These are phyloP conservation scores for Solanum aculeatissimum DNA, from an alignment of 305 asterid genomes.

Conservation along the genomic window DNA sequence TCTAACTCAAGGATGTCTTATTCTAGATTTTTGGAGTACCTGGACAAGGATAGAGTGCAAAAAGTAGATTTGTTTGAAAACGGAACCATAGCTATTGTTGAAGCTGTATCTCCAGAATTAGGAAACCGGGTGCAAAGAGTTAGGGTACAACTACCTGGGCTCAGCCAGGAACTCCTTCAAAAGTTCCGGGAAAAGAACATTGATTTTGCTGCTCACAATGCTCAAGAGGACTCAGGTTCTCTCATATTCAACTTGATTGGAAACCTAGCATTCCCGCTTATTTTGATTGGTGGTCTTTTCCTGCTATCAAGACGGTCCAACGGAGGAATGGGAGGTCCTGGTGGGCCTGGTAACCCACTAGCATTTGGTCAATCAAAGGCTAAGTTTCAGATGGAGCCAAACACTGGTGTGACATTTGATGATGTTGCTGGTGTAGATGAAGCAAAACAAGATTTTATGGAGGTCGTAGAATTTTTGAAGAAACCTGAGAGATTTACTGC, in stretches of 20 bases:
- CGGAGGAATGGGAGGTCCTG: conserved; percentile 98
- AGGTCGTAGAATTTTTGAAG: conserved; percentile 90
- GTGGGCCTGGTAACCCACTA: conserved; percentile 72
- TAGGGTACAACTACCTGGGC: conserved; percentile 89
- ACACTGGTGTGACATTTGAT: conserved; percentile 84
- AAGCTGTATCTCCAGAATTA: conserved; percentile 84
- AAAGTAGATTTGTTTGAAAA: conserved; percentile 82
- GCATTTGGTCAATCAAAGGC: conserved; percentile 77
- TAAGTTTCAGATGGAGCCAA: conserved; percentile 95
- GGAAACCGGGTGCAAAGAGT: conserved; percentile 84
- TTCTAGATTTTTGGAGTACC: conserved; percentile 86
- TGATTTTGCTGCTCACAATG: conserved; percentile 86
- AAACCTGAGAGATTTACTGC: conserved; percentile 94
- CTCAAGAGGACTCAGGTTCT: conserved; percentile 89
- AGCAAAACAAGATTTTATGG: conserved; percentile 97
- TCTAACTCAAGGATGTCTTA: conserved; percentile 93
- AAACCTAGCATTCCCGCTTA: conserved; percentile 71
- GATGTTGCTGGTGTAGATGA: conserved; percentile 99
- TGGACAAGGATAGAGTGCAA: conserved; percentile 68
- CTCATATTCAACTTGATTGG: conserved; percentile 66
- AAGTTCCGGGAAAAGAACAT: conserved; percentile 85
- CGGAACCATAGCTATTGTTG: conserved; percentile 88
- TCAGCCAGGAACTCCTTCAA: conserved; percentile 91
- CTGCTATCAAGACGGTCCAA: conserved; percentile 78
- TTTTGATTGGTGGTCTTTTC: conserved; percentile 86